Percentiles rank a stretch among this genome's conserved stretches.
Evolutionary conservation across 768 basidiomycete genomes (phyloP).

Genomic region (Mrakia hoshinonis): DNA sequence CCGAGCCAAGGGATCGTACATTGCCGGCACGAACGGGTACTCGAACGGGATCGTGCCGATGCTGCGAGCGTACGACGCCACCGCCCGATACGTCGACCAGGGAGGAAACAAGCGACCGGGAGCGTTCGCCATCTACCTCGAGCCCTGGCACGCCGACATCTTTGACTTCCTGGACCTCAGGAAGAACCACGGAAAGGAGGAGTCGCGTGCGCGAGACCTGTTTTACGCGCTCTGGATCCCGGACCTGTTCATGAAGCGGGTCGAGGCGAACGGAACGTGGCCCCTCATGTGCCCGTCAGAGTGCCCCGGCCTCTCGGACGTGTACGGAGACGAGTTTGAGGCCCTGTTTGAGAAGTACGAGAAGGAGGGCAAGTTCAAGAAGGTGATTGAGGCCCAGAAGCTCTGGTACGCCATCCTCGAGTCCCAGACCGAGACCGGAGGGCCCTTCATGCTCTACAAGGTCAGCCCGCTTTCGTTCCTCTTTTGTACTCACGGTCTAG

Average conservation of each 20-base stretch:
- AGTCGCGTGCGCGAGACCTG: constrained; percentile 86
- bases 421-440: constrained; percentile 94
- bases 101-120: constrained; percentile 99
- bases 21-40: constrained; percentile 97
- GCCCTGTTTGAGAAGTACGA: constrained; percentile 78
- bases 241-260: constrained; percentile 97
- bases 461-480: not conserved
- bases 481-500: not conserved
- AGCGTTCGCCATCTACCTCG: constrained; percentile 92
- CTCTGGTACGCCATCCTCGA: constrained; percentile 97
- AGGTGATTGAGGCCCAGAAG: constrained; percentile 85
- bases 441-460: constrained; percentile 99
- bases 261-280: constrained; percentile 83
- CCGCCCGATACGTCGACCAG: constrained; percentile 96
- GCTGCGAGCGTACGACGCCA: constrained; percentile 95
- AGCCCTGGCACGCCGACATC: constrained; percentile 97
- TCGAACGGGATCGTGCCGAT: constrained; percentile 99
- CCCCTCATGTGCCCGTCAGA: constrained; percentile 97
- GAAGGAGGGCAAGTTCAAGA: constrained; percentile 58
- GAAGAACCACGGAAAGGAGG: constrained; percentile 99
- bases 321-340: constrained; percentile 83
- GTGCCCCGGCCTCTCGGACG: constrained; percentile 79
- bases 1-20: constrained; percentile 93
- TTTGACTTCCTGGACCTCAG: constrained; percentile 95
- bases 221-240: constrained; percentile 98